Conservation (phyloP, 306 rosid species). For the Castanea crenata region DNA sequence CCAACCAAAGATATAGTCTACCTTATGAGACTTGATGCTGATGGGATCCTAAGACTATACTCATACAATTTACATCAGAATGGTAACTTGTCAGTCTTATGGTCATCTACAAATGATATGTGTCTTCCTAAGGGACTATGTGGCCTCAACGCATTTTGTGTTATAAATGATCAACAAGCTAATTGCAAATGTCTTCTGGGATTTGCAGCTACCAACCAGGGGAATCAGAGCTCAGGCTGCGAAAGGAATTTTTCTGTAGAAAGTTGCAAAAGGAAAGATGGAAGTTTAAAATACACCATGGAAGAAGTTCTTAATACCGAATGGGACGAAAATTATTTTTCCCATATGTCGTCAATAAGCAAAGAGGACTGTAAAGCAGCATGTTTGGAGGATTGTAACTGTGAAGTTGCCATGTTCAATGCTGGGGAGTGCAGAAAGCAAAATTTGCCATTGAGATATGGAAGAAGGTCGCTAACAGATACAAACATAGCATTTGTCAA, state of each 20-base stretch:
- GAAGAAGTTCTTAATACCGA: neutral
- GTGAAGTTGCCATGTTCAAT: neutral
- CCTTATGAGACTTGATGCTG: too few species aligned
- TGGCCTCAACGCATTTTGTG: too few species aligned
- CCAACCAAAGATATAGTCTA: neutral
- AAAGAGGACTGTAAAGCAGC: conserved; percentile 13
- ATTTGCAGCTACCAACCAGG: neutral
- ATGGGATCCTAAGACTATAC: too few species aligned
- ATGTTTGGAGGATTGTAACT: neutral
- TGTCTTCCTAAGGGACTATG: too few species aligned
- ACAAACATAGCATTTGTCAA: conserved; percentile 18
- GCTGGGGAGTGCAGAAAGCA: conserved; percentile 18
- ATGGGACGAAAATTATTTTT: conserved; percentile 3
- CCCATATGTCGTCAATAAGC: too few species aligned
- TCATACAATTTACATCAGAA: too few species aligned
- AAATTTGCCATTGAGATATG: conserved; percentile 27
- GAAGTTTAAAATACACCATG: neutral
- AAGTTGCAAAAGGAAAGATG: neutral
- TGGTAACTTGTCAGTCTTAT: too few species aligned
- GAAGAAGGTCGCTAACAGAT: neutral
- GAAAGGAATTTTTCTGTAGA: neutral
- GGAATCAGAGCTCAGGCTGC: neutral
- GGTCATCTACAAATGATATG: too few species aligned
- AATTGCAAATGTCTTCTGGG: neutral
- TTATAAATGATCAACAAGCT: too few species aligned